These are phyloP conservation scores for Fusarium xylarioides DNA, from an alignment of 2,329 filamentous ascomycete species.

Conservation along the genomic window DNA sequence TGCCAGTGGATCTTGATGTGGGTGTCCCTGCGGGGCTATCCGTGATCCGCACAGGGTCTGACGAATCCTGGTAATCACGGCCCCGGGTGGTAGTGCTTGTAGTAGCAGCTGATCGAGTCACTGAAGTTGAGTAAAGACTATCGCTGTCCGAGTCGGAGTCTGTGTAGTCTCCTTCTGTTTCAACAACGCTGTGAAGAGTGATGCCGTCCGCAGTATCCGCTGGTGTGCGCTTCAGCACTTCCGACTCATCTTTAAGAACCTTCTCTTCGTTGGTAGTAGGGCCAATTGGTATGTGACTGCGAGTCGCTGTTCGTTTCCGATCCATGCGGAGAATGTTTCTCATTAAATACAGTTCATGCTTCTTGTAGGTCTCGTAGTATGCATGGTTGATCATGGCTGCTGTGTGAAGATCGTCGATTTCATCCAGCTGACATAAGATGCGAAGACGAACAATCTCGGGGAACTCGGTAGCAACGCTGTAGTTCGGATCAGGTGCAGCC, in stretches of 20 bases:
- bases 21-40: conserved; percentile 36
- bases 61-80: conserved; percentile 18
- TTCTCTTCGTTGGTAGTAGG: conserved; percentile 48
- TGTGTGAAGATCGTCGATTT: conserved; percentile 54
- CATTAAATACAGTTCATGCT: conserved; percentile 53
- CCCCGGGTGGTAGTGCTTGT: conserved; percentile 20
- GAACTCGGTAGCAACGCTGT: conserved; percentile 48
- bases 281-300: conserved; percentile 34
- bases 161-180: conserved; percentile 40
- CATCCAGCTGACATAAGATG: conserved; percentile 53
- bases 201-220: conserved; percentile 43
- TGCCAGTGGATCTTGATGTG: conserved; percentile 29
- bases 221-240: conserved; percentile 43
- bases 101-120: conserved; percentile 23
- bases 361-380: conserved; percentile 58
- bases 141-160: conserved; percentile 40
- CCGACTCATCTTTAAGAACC: conserved; percentile 45
- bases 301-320: conserved; percentile 28
- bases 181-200: conserved; percentile 45
- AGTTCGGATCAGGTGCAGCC: conserved; percentile 45
- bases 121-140: conserved; percentile 34
- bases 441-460: conserved; percentile 51
- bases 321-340: conserved; percentile 48
- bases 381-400: conserved; percentile 53
- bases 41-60: conserved; percentile 24